Percentiles rank a stretch among this genome's conserved stretches.
These are phyloP conservation scores for Heimioporus sp. DNA, from an alignment of 768 basidiomycete genomes.

Conservation along the genomic window DNA sequence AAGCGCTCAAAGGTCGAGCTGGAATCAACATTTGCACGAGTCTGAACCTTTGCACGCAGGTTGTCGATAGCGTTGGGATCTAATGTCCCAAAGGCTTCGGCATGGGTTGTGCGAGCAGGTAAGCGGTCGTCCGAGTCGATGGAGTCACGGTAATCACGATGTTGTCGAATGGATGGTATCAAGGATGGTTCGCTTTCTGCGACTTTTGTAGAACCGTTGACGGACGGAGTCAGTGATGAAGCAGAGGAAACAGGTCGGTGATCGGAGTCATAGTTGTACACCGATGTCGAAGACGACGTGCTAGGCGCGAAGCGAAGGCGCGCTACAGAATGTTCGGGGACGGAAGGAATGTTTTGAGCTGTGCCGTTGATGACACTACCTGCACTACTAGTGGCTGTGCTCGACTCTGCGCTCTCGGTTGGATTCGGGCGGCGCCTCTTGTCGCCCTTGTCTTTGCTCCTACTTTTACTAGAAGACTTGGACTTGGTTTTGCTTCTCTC, in stretches of 20 bases:
- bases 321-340: conserved; percentile 4
- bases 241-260: conserved; percentile 23
- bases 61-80: conserved; percentile 53
- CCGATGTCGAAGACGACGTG: conserved; percentile 14
- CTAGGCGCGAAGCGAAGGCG: conserved; percentile 18
- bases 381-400: conserved; percentile 28
- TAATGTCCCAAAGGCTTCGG: conserved; percentile 59
- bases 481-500: conserved; percentile 22
- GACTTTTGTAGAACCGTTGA: neutral
- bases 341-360: conserved; percentile 6
- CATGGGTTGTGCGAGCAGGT: conserved; percentile 55
- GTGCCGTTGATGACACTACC: conserved; percentile 21
- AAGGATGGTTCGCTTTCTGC: conserved; percentile 12
- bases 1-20: conserved; percentile 22
- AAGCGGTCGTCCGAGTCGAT: conserved; percentile 25
- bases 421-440: conserved; percentile 27
- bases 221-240: conserved; percentile 10
- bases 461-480: conserved; percentile 30
- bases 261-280: conserved; percentile 1
- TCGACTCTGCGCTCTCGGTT: conserved; percentile 33
- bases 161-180: conserved; percentile 5
- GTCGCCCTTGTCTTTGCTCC: conserved; percentile 26
- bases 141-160: conserved; percentile 25
- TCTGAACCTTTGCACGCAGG: conserved; percentile 33
- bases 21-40: conserved; percentile 19